Evolutionary conservation across 495 filamentous ascomycete genomes (phyloP).

Genomic region (Annulohypoxylon moriforme): DNA sequence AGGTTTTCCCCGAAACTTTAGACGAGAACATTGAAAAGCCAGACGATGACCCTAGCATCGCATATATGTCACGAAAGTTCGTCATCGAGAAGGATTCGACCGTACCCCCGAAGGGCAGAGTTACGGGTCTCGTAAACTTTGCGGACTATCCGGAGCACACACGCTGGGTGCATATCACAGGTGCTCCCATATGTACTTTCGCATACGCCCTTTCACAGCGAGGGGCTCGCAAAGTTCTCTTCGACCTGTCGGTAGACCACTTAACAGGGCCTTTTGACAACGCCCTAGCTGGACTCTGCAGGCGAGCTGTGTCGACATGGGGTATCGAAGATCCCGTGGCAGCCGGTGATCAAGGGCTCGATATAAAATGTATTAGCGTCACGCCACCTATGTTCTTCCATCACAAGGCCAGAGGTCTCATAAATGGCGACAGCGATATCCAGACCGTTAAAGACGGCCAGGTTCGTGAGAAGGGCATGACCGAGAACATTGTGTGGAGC

Average conservation of each 20-base stretch:
- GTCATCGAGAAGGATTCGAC: slow-evolving; percentile 42
- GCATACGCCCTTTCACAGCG: slow-evolving; percentile 66
- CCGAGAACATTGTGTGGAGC: slow-evolving; percentile 62
- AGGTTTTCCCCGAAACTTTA: slow-evolving; percentile 39
- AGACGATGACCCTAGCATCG: slow-evolving; percentile 15
- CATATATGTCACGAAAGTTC: slow-evolving; percentile 36
- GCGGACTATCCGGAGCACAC: slow-evolving; percentile 52
- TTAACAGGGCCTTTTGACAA: slow-evolving; percentile 60
- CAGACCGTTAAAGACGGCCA: slow-evolving; percentile 36
- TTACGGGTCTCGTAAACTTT: slow-evolving; percentile 43
- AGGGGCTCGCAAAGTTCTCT: slow-evolving; percentile 65
- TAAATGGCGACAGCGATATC: slow-evolving; percentile 60
- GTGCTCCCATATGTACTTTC: slow-evolving; percentile 62
- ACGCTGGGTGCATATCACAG: slow-evolving; percentile 59
- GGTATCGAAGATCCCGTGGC: slow-evolving; percentile 8
- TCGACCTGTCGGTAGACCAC: slow-evolving; percentile 57
- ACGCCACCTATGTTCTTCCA: slow-evolving; percentile 62
- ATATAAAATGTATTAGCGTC: slow-evolving; percentile 56
- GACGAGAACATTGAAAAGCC: slow-evolving; percentile 36
- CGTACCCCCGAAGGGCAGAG: slow-evolving; percentile 34
- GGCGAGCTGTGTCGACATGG: slow-evolving; percentile 30
- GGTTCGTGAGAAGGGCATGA: slow-evolving; percentile 53
- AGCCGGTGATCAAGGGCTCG: slow-evolving; percentile 34
- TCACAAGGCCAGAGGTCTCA: slow-evolving; percentile 55
- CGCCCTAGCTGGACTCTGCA: slow-evolving; percentile 62